Conservation (phyloP, 129 eudicot species). For the Erigeron canadensis region DNA sequence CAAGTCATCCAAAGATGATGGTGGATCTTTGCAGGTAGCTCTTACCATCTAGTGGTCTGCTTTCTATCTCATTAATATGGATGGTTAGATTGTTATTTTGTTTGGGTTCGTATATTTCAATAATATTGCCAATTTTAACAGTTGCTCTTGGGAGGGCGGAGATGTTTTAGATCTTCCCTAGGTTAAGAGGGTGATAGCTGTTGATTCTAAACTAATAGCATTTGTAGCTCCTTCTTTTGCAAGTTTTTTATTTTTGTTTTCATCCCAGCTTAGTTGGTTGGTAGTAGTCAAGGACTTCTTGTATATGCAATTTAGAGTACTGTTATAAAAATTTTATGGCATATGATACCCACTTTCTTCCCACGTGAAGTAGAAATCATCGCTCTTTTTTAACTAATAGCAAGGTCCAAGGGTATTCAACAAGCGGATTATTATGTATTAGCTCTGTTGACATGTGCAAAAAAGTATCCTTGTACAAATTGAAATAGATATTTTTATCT, state of each 20-base stretch:
- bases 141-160: neutral
- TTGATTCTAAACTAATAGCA: too few relatives aligned
- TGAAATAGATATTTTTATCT: neutral
- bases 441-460: neutral
- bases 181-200: too few relatives aligned
- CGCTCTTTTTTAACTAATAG: neutral
- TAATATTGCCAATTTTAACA: neutral
- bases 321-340: neutral
- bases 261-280: neutral
- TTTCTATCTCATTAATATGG: neutral
- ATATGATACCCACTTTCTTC: neutral
- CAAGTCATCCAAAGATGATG: conserved; percentile 67
- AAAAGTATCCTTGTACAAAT: neutral
- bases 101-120: neutral
- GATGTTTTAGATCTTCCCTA: too few relatives aligned
- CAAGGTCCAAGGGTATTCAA: neutral
- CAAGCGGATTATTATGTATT: neutral
- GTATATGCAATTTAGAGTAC: neutral
- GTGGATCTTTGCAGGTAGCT: conserved; percentile 76
- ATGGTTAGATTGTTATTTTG: neutral
- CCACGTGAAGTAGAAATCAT: neutral
- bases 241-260: neutral
- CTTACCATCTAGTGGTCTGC: neutral
- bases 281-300: neutral
- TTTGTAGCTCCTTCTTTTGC: too few relatives aligned